phyloP scores from a whole-genome alignment of 306 rosid species.

The Calophaca sinica region DNA sequence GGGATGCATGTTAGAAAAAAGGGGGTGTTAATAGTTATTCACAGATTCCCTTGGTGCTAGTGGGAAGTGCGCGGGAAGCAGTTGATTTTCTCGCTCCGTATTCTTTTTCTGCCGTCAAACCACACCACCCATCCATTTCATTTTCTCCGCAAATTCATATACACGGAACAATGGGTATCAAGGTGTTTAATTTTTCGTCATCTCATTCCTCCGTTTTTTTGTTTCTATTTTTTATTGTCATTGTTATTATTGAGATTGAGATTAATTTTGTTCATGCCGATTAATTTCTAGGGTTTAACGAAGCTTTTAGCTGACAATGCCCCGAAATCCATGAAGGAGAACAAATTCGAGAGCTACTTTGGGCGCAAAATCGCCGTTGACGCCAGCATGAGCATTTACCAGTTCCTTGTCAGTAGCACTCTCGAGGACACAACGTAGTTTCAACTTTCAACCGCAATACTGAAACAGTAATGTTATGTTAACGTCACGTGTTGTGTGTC shows the following conservation, averaged over 20 bases:
- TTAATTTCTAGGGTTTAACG: constrained; percentile 84
- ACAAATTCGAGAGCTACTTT: constrained; percentile 88
- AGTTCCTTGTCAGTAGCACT: constrained; percentile 74
- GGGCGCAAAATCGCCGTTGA: constrained; percentile 96
- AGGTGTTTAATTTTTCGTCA: constrained; percentile 56
- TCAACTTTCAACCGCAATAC: background rate
- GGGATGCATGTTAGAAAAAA: too few relatives aligned
- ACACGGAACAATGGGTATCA: constrained; percentile 66
- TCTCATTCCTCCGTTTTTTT: background rate
- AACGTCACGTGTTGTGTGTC: background rate
- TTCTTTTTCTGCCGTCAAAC: constrained; percentile 26
- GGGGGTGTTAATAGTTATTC: too few relatives aligned
- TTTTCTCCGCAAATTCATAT: constrained; percentile 21
- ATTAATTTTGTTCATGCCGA: background rate
- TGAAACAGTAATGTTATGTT: constrained; percentile 13
- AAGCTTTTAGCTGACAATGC: constrained; percentile 98
- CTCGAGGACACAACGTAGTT: background rate
- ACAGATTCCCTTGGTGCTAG: too few relatives aligned
- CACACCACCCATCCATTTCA: background rate
- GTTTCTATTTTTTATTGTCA: background rate
- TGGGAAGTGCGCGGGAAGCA: constrained; percentile 55
- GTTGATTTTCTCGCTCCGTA: constrained; percentile 12
- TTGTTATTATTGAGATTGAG: background rate
- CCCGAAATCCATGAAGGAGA: constrained; percentile 91
- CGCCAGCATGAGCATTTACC: constrained; percentile 99